Conservation (phyloP, 805 yeast species). For the Saccharomycopsis oosterbeekiorum region DNA sequence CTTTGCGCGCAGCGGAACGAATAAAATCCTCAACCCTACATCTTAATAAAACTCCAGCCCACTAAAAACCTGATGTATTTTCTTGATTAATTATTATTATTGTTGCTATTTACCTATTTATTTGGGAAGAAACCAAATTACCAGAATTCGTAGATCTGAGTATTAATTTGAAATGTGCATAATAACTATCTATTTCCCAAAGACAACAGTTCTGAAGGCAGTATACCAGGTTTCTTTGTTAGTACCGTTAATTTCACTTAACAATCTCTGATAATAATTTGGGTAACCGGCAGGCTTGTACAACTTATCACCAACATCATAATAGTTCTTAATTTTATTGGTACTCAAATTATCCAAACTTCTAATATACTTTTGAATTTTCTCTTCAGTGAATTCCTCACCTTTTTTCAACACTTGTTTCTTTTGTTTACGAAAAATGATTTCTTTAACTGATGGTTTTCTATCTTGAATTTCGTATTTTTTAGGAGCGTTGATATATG, state of each 20-base stretch:
- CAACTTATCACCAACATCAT: constrained; percentile 56
- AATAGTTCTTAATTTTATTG: constrained; percentile 33
- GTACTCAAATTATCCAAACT: constrained; percentile 15
- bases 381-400: constrained; percentile 34
- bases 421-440: constrained; percentile 29
- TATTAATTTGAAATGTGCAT: no score
- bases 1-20: no score
- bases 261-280: constrained; percentile 58
- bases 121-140: no score
- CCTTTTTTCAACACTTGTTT: constrained; percentile 31
- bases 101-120: no score
- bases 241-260: constrained; percentile 63
- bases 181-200: constrained; percentile 44
- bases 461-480: constrained; percentile 30
- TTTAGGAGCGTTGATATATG: constrained; percentile 39
- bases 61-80: no score
- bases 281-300: constrained; percentile 81
- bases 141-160: no score
- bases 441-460: constrained; percentile 32
- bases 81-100: no score
- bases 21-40: no score
- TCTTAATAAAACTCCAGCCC: no score
- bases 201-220: constrained; percentile 65
- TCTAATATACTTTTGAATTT: constrained; percentile 44
- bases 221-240: constrained; percentile 53